phyloP scores from a whole-genome alignment of 139 green algal genomes.

The Zygnema cylindricum region DNA sequence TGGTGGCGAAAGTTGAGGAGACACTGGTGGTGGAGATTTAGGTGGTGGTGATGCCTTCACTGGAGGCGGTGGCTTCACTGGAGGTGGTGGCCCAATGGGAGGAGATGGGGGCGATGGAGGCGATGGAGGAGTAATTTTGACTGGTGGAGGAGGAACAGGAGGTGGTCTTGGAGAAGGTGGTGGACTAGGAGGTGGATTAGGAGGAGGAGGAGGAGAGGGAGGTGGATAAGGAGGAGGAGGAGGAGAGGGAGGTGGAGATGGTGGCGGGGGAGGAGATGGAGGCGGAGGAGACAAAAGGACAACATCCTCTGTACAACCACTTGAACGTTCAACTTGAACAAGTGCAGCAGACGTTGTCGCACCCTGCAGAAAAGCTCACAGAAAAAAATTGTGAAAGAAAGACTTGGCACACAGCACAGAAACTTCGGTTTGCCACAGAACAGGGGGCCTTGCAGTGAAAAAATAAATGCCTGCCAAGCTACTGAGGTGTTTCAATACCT shows the following conservation, averaged over 20 bases:
- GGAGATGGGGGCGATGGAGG: too few species aligned
- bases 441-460: not conserved
- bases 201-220: not conserved
- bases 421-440: not conserved
- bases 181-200: not conserved
- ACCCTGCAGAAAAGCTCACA: not conserved
- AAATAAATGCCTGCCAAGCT: not conserved
- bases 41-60: too few species aligned
- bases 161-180: too few species aligned
- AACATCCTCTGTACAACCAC: not conserved
- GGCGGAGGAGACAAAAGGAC: not conserved
- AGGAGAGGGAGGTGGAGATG: not conserved
- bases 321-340: not conserved
- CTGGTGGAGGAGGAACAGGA: not conserved
- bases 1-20: too few species aligned
- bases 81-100: too few species aligned
- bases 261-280: too few species aligned
- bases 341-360: not conserved
- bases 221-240: not conserved
- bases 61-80: too few species aligned
- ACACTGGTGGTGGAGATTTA: too few species aligned
- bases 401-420: not conserved
- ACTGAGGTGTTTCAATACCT: too few species aligned
- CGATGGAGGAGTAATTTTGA: too few species aligned
- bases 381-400: not conserved